These are phyloP conservation scores for Hibiscus trionum DNA, from an alignment of 345 rosid genomes.

Conservation along the genomic window DNA sequence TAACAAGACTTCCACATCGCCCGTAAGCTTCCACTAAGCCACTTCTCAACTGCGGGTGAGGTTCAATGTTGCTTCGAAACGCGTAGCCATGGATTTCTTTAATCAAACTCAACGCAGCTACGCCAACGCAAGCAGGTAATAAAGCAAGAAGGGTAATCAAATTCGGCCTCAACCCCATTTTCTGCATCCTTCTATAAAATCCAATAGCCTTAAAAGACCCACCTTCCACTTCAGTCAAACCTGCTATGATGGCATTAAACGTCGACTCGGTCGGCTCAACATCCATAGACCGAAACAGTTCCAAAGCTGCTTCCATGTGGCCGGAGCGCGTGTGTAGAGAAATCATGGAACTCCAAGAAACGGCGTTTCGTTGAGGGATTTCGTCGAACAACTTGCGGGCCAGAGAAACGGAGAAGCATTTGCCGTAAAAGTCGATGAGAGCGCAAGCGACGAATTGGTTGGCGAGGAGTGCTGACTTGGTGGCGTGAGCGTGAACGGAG, in stretches of 20 bases:
- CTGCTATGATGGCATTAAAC: constrained; percentile 43
- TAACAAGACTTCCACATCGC: constrained; percentile 35
- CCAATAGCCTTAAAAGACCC: constrained; percentile 40
- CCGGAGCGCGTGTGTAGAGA: constrained; percentile 38
- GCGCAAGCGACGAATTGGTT: constrained; percentile 51
- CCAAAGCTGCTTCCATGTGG: constrained; percentile 27
- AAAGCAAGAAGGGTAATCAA: constrained; percentile 56
- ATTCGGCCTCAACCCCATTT: constrained; percentile 37
- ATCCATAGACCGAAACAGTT: constrained; percentile 37
- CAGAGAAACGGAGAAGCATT: constrained; percentile 33
- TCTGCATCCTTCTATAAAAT: constrained; percentile 45
- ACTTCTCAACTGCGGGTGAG: constrained; percentile 39
- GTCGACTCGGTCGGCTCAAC: constrained; percentile 41
- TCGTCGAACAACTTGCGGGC: constrained; percentile 57
- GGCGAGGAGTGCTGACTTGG: constrained; percentile 28
- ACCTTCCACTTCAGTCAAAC: constrained; percentile 33
- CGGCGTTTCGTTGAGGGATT: constrained; percentile 44
- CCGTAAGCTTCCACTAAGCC: constrained; percentile 61
- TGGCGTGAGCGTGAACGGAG: constrained; percentile 36
- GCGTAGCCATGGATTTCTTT: constrained; percentile 54
- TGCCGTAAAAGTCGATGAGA: constrained; percentile 44
- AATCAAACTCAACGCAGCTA: constrained; percentile 31
- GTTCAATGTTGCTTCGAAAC: constrained; percentile 36
- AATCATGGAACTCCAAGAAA: constrained; percentile 52
- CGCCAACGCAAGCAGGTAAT: constrained; percentile 37